Percentiles rank a stretch among this genome's conserved stretches.
Conservation (phyloP, 1,139 yeast genomes). For the Zygoascus meyerae region DNA sequence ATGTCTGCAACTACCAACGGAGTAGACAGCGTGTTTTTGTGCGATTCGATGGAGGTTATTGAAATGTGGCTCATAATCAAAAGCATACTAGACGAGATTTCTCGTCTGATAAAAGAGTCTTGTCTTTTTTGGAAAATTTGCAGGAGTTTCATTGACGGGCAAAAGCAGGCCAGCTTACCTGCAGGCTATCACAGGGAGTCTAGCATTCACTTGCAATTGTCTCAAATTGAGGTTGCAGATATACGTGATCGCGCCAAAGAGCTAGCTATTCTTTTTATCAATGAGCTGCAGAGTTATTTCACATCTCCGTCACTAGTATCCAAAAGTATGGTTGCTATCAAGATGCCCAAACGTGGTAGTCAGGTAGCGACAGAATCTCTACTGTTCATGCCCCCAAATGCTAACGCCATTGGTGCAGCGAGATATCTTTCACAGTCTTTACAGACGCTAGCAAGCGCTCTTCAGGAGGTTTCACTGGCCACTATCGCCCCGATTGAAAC, state of each 20-base stretch:
- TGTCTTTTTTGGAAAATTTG: conserved; percentile 45
- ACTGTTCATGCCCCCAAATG: conserved; percentile 55
- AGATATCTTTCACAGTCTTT: conserved; percentile 43
- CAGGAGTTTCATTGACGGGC: conserved; percentile 42
- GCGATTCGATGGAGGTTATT: conserved; percentile 43
- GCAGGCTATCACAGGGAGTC: conserved; percentile 42
- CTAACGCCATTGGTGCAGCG: conserved; percentile 54
- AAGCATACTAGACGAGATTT: conserved; percentile 42
- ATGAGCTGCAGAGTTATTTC: conserved; percentile 30
- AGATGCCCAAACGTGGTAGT: background rate
- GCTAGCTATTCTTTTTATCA: conserved; percentile 24
- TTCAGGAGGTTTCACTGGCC: conserved; percentile 42
- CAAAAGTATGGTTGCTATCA: background rate
- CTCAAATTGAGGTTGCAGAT: conserved; percentile 26
- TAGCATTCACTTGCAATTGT: conserved; percentile 29
- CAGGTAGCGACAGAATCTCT: conserved; percentile 37
- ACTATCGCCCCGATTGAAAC: conserved; percentile 37
- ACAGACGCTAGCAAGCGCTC: conserved; percentile 36
- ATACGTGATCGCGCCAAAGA: conserved; percentile 26
- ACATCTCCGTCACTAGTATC: conserved; percentile 10
- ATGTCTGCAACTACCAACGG: conserved; percentile 9
- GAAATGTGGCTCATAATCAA: conserved; percentile 51
- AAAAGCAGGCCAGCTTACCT: conserved; percentile 39
- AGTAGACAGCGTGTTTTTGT: conserved; percentile 22
- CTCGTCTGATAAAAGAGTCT: conserved; percentile 32